Base-by-base conservation (phyloP, 2,329 filamentous ascomycete genomes). In the Niveomyces coronatus region DNA sequence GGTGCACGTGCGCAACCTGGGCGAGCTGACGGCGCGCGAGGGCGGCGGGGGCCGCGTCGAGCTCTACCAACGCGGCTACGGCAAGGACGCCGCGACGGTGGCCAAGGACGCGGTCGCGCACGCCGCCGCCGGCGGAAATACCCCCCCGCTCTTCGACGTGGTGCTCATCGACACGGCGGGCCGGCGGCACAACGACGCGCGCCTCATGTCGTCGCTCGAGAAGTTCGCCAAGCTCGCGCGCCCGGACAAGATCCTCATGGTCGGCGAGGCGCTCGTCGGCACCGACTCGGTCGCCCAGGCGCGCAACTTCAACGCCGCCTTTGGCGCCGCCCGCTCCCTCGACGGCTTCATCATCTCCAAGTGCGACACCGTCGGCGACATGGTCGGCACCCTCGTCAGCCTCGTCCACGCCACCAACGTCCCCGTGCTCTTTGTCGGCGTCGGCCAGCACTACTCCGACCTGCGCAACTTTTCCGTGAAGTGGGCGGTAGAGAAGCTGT, bases 331-430 rank as follows among this genome's bases (percentile, higher is more conserved):
- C 11, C 71, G 89, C 41, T 75, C 76, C 19, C 71, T 98, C 26
- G 93, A 98, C 61, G 91, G 91, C 5, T 98, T 98, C 61, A 94
- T 98, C 56, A 95, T 98, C 51, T 89, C 82, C 44, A 98, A 98
- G 63, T 96, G 91, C 58, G 91, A 98, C 64, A 98, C 91, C 0
- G 93, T 98, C 26, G 93, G 91, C n/a, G 89, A 95, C 63, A 96
- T 96, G 88, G 87, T 95, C 30, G 87, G 74, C 49, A 95, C 89
- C 3, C 68, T 98, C 46, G 91, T 98, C 45, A 94, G 85, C 57
- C 89, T 98, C 68, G 89, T 98, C 27, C 89, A 96, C 63, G 89
- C 91, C 3, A 98, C 93, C 4, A 86, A 89, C 19, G 93, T 98
- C 31, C 93, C 93, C 0, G 87, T 98, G 15, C 72, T 96, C 9